A percentile compares a stretch with the other conserved stretches of the same genome.
Conservation (phyloP, 345 rosid species). For the Populus euphratica region DNA sequence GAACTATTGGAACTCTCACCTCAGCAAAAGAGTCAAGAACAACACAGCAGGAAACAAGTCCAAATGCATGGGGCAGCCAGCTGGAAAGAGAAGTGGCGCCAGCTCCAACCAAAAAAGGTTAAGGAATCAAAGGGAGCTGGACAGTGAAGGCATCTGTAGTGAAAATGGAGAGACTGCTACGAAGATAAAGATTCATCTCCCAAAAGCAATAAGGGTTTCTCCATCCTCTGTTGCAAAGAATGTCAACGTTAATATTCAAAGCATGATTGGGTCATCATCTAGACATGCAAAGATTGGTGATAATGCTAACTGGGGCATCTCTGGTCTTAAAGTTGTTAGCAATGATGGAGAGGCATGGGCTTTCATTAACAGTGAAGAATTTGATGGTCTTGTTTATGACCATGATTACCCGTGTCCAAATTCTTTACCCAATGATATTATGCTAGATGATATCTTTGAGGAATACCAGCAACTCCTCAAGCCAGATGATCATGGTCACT, state of each 20-base stretch:
- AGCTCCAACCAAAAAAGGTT: background rate
- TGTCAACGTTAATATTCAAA: background rate
- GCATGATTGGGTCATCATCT: background rate
- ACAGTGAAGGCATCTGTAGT: background rate
- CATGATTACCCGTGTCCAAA: background rate
- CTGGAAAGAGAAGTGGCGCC: background rate
- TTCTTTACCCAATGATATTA: background rate
- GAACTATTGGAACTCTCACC: conserved; percentile 48
- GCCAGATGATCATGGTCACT: background rate
- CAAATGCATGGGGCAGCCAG: background rate
- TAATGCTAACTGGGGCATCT: background rate
- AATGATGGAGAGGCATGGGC: background rate
- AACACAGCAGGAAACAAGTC: background rate
- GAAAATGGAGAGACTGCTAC: background rate
- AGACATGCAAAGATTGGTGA: background rate
- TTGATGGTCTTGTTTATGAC: background rate
- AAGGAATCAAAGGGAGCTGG: background rate
- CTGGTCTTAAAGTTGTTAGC: background rate
- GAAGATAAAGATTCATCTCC: conserved; percentile 30
- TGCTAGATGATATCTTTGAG: conserved; percentile 21
- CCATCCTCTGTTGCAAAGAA: conserved; percentile 14
- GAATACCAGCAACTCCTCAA: conserved; percentile 21
- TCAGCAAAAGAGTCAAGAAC: conserved; percentile 25
- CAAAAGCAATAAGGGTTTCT: conserved; percentile 30
- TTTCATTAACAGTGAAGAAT: background rate